phyloP scores from a whole-genome alignment of 192 early-diverging fungal genomes.

The Backusella morwellensis region DNA sequence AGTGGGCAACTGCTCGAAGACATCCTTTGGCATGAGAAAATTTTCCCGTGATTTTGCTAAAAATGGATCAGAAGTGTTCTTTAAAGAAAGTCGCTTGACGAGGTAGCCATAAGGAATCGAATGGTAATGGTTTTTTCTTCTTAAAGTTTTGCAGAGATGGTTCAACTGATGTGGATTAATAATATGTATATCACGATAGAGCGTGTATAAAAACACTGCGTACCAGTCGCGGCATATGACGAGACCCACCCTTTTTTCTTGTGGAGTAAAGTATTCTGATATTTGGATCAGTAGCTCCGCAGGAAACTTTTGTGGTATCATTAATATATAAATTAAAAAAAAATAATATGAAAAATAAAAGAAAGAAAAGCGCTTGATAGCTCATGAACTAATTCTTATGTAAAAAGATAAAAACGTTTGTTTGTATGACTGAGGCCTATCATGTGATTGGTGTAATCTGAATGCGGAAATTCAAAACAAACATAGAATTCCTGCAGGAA shows the following conservation, averaged over 20 bases:
- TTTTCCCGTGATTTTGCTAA: neutral
- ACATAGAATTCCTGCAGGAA: neutral
- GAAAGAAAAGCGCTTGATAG: neutral
- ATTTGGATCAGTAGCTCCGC: neutral
- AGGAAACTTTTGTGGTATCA: neutral
- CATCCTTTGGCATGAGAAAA: neutral
- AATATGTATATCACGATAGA: neutral
- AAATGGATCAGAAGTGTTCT: neutral
- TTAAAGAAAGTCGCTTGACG: neutral
- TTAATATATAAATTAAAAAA: neutral
- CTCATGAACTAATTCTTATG: neutral
- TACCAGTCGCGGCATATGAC: neutral
- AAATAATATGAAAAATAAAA: neutral
- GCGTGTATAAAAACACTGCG: neutral
- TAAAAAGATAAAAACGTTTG: neutral
- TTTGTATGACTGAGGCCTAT: neutral
- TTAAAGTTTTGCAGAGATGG: neutral
- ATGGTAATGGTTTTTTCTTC: neutral
- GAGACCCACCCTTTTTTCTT: neutral
- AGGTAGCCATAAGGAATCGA: neutral
- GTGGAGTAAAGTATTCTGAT: neutral
- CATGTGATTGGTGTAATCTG: neutral
- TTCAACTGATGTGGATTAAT: neutral
- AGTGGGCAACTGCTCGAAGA: neutral
- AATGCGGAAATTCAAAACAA: slow-evolving; percentile 2